phyloP scores from a whole-genome alignment of 1,284 basidiomycete species.

The Vanrija pseudolonga region DNA sequence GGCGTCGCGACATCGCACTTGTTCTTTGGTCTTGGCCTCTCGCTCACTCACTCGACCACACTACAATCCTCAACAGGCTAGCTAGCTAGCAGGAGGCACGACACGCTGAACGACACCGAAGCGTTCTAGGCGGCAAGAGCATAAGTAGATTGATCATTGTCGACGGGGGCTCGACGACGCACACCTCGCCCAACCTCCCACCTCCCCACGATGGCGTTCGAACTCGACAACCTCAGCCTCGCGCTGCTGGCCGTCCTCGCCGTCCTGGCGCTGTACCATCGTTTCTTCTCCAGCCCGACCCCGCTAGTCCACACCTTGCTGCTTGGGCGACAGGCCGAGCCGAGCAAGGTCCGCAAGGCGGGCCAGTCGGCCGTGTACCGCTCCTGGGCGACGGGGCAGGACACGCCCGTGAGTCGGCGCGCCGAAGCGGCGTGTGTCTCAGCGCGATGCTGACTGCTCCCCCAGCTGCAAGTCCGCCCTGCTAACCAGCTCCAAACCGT shows the following conservation, averaged over 20 bases:
- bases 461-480: constrained; percentile 43
- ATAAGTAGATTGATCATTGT: too few species aligned
- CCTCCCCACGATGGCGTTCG: constrained; percentile 13
- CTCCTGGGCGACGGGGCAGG: constrained; percentile 48
- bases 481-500: constrained; percentile 41
- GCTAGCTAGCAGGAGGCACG: too few species aligned
- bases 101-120: too few species aligned
- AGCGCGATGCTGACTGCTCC: not conserved
- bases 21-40: too few species aligned
- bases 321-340: constrained; percentile 47
- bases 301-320: constrained; percentile 48
- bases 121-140: too few species aligned
- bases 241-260: constrained; percentile 34
- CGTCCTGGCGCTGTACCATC: constrained; percentile 34
- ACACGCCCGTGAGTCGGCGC: constrained; percentile 43
- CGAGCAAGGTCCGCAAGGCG: constrained; percentile 35
- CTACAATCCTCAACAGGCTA: too few species aligned
- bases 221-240: constrained; percentile 45
- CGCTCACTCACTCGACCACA: too few species aligned
- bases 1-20: too few species aligned
- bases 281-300: constrained; percentile 33
- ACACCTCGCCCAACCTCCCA: too few species aligned
- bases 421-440: too few species aligned
- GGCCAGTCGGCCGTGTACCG: constrained; percentile 45
- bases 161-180: too few species aligned